Evolutionary conservation across 129 eudicot genomes (phyloP).

Genomic region (Solidago caesia): DNA sequence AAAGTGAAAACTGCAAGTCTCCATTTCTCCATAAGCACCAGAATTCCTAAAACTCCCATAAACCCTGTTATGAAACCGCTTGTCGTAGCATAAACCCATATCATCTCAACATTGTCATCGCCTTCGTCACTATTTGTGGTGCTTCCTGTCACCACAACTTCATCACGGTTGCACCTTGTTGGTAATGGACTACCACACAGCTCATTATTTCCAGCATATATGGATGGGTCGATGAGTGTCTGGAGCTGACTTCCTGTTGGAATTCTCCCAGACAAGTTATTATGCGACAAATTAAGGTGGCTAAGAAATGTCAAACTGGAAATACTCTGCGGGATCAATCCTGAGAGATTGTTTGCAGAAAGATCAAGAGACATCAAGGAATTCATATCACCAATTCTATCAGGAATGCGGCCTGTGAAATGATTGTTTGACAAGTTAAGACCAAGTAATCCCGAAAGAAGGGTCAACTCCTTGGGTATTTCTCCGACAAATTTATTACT

Average conservation of each 20-base stretch:
- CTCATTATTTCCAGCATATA: slow-evolving; percentile 34
- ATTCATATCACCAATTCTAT: slow-evolving; percentile 31
- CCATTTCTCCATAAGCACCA: slow-evolving; percentile 11
- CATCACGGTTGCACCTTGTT: slow-evolving; percentile 19
- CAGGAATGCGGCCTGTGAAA: slow-evolving; percentile 36
- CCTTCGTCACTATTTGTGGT: not conserved
- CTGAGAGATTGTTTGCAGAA: slow-evolving; percentile 35
- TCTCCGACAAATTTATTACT: slow-evolving; percentile 31
- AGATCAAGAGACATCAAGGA: slow-evolving; percentile 39
- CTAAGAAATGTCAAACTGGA: slow-evolving; percentile 20
- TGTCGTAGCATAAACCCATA: slow-evolving; percentile 18
- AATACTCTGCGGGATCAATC: slow-evolving; percentile 39
- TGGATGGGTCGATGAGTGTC: slow-evolving; percentile 31
- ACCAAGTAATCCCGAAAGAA: slow-evolving; percentile 21
- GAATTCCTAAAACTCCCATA: slow-evolving; percentile 25
- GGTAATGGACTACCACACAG: slow-evolving; percentile 46
- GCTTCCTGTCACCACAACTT: not conserved
- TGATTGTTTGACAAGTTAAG: slow-evolving; percentile 40
- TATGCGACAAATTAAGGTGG: slow-evolving; percentile 35
- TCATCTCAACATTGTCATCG: not conserved
- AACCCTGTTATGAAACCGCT: slow-evolving; percentile 35
- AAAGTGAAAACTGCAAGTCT: slow-evolving; percentile 14
- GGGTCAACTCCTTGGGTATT: slow-evolving; percentile 25
- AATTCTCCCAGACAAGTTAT: slow-evolving; percentile 40
- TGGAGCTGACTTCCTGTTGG: slow-evolving; percentile 40